Evolutionary conservation across 768 basidiomycete genomes (phyloP).

Genomic region (Mycena chlorophos): DNA sequence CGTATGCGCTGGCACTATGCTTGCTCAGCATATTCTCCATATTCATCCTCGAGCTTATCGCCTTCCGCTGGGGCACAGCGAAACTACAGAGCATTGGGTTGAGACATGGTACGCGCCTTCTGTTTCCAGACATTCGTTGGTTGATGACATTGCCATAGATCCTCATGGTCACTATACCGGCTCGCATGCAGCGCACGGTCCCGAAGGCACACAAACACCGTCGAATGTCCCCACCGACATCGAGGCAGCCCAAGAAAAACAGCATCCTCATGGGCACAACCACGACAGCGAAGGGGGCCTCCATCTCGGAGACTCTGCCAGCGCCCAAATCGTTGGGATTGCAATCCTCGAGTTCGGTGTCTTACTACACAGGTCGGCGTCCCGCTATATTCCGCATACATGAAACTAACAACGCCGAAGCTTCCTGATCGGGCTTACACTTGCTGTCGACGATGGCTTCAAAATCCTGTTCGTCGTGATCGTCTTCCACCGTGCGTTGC

Average conservation of each 20-base stretch:
- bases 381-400: neutral
- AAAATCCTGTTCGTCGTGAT: slow-evolving; percentile 84
- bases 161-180: slow-evolving; percentile 65
- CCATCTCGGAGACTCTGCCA: slow-evolving; percentile 41
- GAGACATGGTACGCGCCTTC: slow-evolving; percentile 48
- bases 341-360: slow-evolving; percentile 93
- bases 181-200: slow-evolving; percentile 69
- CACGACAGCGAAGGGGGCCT: slow-evolving; percentile 25
- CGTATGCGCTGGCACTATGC: slow-evolving; percentile 80
- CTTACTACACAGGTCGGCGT: slow-evolving; percentile 65
- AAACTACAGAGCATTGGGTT: slow-evolving; percentile 69
- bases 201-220: slow-evolving; percentile 41
- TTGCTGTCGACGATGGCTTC: slow-evolving; percentile 82
- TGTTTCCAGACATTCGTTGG: neutral
- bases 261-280: slow-evolving; percentile 5
- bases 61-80: slow-evolving; percentile 83
- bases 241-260: slow-evolving; percentile 6
- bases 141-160: slow-evolving; percentile 39
- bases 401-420: slow-evolving; percentile 25
- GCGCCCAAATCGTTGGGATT: slow-evolving; percentile 78
- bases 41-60: slow-evolving; percentile 84
- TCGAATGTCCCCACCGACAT: slow-evolving; percentile 3
- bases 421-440: slow-evolving; percentile 82
- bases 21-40: slow-evolving; percentile 82
- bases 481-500: slow-evolving; percentile 80